Conservation (phyloP, 208 protist genomes). For the Crithidia expoeki region DNA sequence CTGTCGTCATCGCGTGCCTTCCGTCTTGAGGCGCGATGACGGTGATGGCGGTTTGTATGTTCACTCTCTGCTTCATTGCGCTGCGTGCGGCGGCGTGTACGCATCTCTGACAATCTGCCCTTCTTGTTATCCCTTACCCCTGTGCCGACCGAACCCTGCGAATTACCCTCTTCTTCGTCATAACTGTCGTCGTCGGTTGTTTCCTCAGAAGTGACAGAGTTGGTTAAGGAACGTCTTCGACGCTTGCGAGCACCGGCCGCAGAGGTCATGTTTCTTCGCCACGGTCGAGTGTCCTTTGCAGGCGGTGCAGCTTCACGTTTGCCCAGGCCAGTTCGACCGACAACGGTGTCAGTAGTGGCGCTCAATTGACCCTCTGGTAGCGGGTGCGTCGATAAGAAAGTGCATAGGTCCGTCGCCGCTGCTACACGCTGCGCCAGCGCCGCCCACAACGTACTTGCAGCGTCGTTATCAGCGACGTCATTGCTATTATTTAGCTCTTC, state of each 20-base stretch:
- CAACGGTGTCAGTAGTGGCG: background rate
- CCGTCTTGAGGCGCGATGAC: too few species aligned
- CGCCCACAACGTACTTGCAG: constrained; percentile 10
- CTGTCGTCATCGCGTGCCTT: too few species aligned
- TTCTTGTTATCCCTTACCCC: too few species aligned
- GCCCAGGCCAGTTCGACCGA: background rate
- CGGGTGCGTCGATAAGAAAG: constrained; percentile 27
- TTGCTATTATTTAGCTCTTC: background rate
- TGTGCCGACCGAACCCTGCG: too few species aligned
- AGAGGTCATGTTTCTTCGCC: background rate
- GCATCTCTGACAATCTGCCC: too few species aligned
- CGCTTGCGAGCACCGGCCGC: background rate
- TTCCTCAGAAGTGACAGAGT: background rate
- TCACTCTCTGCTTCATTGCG: too few species aligned
- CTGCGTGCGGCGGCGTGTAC: too few species aligned
- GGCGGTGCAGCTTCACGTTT: background rate
- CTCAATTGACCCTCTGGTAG: background rate
- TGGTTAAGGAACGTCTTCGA: background rate
- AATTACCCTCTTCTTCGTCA: background rate
- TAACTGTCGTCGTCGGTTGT: background rate
- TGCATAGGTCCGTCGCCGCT: constrained; percentile 17
- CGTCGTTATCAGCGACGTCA: background rate
- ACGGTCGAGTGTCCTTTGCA: background rate
- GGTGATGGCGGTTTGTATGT: too few species aligned
- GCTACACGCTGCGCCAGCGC: constrained; percentile 38